Evolutionary conservation across 2,329 filamentous ascomycete species (phyloP).

Genomic region (Cladosporium austrohemisphaericum): DNA sequence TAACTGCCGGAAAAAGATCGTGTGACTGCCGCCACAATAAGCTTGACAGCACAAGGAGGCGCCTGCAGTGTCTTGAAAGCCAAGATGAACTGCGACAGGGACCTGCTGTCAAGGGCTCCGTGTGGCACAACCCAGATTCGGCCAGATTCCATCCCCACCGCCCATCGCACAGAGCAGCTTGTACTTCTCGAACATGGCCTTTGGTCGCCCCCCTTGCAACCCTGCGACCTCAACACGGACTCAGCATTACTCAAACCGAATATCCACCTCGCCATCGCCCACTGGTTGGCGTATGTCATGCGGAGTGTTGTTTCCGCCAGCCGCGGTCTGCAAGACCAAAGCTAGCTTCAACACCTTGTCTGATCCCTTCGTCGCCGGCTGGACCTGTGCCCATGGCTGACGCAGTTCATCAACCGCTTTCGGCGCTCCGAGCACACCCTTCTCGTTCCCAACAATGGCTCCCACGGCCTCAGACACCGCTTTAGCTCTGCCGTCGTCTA

Average conservation of each 20-base stretch:
- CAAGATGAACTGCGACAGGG: slow-evolving; percentile 9
- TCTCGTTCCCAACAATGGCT: neutral
- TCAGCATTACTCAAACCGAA: slow-evolving; percentile 3
- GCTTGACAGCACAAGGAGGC: slow-evolving; percentile 7
- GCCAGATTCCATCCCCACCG: neutral
- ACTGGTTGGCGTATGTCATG: slow-evolving; percentile 1
- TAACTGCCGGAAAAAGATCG: slow-evolving; percentile 8
- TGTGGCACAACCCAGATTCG: slow-evolving; percentile 10
- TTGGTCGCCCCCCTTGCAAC: too few species aligned
- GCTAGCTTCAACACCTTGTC: slow-evolving; percentile 3
- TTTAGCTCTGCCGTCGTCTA: neutral
- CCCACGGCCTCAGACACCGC: slow-evolving; percentile 4
- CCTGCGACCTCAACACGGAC: too few species aligned
- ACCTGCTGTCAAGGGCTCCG: neutral
- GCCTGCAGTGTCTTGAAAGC: slow-evolving; percentile 4
- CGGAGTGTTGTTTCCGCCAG: neutral
- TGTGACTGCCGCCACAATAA: slow-evolving; percentile 11
- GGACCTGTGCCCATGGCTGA: slow-evolving; percentile 1
- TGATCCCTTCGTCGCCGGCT: neutral
- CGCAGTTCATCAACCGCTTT: slow-evolving; percentile 1
- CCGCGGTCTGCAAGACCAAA: slow-evolving; percentile 1
- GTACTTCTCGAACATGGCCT: too few species aligned
- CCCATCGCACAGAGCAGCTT: too few species aligned
- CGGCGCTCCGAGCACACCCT: slow-evolving; percentile 1
- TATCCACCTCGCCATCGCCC: slow-evolving; percentile 1